Conservation (phyloP, 2,329 filamentous ascomycete genomes). For the Grosmannia clavigera region DNA sequence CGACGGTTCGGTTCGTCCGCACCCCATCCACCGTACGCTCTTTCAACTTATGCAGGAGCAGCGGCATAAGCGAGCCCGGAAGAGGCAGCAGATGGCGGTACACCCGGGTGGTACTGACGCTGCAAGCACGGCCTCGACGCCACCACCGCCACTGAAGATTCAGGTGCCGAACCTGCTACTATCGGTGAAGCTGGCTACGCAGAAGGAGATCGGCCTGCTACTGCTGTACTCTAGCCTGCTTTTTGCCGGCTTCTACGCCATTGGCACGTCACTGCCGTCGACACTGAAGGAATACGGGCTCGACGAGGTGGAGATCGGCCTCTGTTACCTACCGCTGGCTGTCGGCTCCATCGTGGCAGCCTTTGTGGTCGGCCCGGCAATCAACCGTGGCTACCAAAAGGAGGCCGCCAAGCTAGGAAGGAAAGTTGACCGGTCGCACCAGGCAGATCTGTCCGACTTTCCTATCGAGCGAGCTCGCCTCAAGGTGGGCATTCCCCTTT, state of each 20-base stretch:
- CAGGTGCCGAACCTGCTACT: constrained; percentile 57
- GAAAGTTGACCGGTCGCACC: constrained; percentile 37
- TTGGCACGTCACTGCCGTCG: constrained; percentile 31
- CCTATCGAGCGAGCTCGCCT: constrained; percentile 39
- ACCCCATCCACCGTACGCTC: constrained; percentile 9
- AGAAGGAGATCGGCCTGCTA: constrained; percentile 59
- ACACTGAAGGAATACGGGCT: constrained; percentile 41
- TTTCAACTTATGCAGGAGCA: constrained; percentile 7
- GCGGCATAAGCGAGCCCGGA: neutral
- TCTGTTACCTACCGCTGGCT: constrained; percentile 40
- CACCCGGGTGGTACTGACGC: neutral
- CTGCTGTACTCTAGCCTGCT: constrained; percentile 31
- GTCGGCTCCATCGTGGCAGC: constrained; percentile 35
- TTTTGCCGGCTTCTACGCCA: constrained; percentile 37
- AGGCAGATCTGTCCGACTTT: constrained; percentile 34
- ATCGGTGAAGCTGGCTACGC: constrained; percentile 67
- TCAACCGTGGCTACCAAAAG: constrained; percentile 57
- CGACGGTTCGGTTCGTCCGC: constrained; percentile 31
- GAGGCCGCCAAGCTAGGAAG: constrained; percentile 42
- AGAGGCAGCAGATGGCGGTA: neutral
- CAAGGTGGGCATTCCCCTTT: constrained; percentile 35
- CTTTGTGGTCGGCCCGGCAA: constrained; percentile 35
- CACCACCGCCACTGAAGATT: constrained; percentile 7
- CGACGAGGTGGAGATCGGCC: constrained; percentile 39
- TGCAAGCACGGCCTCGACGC: neutral